Base-by-base conservation (phyloP, 306 rosid species). In the Senna siamea region DNA sequence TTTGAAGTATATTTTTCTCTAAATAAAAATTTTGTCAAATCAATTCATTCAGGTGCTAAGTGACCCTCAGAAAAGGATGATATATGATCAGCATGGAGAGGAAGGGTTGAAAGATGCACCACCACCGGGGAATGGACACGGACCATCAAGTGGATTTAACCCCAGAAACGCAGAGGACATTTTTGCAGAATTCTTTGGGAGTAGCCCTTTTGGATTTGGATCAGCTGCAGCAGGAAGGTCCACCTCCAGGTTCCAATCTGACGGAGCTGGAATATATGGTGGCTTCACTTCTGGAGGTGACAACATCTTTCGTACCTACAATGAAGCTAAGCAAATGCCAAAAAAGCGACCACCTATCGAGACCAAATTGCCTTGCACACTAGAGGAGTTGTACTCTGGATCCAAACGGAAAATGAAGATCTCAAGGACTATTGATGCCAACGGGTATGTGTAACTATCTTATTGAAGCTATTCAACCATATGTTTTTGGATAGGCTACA, bases 401-500 rank as follows among this genome's bases (percentile, higher is more conserved):
- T 92, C 99, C 5, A 89, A 96, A 0, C 86, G 99, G 89, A 95
- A 92, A 82, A 95, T 95, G 99, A 95, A 95, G 86, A 95, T 95
- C 80, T 92, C 98, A 66, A 92, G 99, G 75, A 88, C 82, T 13
- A 77, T 83, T 4, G 87, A 85, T 85, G 78, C 78, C 44, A 83
- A 79, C 4, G 93, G 98, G 98, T 95, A 78, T 5, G 80, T 76
- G 14, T 11, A 57, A 58, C 69, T 48, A 43, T 73, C 75, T 48
- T 15, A n/a, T n/a, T n/a, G n/a, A n/a, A n/a, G n/a, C n/a, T n/a
- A n/a, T n/a, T n/a, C n/a, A n/a, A n/a, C n/a, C n/a, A n/a, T n/a
- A n/a, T n/a, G n/a, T n/a, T n/a, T n/a, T n/a, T n/a, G n/a, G n/a
- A n/a, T n/a, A n/a, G n/a, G n/a, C n/a, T n/a, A n/a, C n/a, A n/a